Evolutionary conservation across 331 rosid genomes (phyloP).

Genomic region (Acacia concinna): DNA sequence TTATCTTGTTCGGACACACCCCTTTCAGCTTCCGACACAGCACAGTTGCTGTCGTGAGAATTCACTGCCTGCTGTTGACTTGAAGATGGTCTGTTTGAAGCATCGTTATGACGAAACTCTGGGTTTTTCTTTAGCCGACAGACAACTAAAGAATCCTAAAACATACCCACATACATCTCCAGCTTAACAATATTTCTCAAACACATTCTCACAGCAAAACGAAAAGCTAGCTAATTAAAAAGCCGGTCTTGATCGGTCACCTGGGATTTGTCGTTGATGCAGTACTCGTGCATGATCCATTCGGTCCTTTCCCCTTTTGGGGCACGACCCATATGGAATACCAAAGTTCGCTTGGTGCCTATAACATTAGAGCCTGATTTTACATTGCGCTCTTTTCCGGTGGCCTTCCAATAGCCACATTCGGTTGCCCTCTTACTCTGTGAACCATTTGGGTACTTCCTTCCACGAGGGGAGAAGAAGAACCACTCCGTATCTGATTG

Average conservation of each 20-base stretch:
- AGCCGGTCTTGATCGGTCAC: not conserved
- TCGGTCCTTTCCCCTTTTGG: constrained; percentile 95
- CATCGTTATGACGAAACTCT: constrained; percentile 53
- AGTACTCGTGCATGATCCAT: constrained; percentile 70
- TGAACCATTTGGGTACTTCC: constrained; percentile 92
- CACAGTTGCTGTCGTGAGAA: constrained; percentile 50
- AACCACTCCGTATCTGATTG: constrained; percentile 89
- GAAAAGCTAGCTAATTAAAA: not conserved
- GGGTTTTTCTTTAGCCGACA: constrained; percentile 75
- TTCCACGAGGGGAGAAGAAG: constrained; percentile 93
- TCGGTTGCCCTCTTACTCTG: constrained; percentile 93
- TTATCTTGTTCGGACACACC: constrained; percentile 46
- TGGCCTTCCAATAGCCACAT: constrained; percentile 94
- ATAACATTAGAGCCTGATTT: constrained; percentile 68
- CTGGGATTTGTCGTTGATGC: constrained; percentile 21
- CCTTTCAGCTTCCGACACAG: constrained; percentile 42
- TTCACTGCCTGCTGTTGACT: constrained; percentile 34
- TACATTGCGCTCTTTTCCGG: constrained; percentile 86
- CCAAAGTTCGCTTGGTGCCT: constrained; percentile 90
- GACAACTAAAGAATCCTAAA: constrained; percentile 72
- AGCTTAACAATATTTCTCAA: not conserved
- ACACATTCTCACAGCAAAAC: not conserved
- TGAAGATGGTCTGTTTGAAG: constrained; percentile 53
- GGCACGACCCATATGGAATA: constrained; percentile 91
- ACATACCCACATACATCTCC: not conserved